phyloP scores from a whole-genome alignment of 768 basidiomycete genomes.

The Mycena galopus region DNA sequence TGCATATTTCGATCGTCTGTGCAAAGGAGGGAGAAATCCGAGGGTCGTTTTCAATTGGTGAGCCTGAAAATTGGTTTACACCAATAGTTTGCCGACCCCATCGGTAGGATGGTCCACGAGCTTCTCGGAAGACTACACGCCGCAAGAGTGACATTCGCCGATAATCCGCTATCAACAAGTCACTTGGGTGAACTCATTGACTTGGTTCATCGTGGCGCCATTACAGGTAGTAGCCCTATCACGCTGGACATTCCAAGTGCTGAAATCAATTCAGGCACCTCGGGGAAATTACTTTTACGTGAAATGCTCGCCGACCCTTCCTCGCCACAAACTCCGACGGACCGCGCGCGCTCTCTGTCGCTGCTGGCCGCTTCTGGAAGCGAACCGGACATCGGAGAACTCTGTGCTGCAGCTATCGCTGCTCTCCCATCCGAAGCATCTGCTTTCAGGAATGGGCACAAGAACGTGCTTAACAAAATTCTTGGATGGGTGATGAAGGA shows the following conservation, averaged over 20 bases:
- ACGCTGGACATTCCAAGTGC: not conserved
- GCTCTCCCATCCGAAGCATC: constrained; percentile 76
- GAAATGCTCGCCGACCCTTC: constrained; percentile 70
- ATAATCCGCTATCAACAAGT: constrained; percentile 69
- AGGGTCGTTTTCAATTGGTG: constrained; percentile 90
- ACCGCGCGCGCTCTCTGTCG: constrained; percentile 50
- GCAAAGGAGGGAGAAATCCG: constrained; percentile 69
- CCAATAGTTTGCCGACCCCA: not conserved
- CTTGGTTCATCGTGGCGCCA: constrained; percentile 70
- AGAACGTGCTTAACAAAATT: constrained; percentile 84
- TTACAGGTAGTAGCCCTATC: constrained; percentile 73
- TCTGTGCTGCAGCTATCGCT: constrained; percentile 76
- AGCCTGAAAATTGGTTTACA: constrained; percentile 23
- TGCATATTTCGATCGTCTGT: constrained; percentile 83
- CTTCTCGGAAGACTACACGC: constrained; percentile 82
- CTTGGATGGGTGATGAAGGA: constrained; percentile 89
- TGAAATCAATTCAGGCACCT: constrained; percentile 65
- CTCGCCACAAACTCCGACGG: constrained; percentile 58
- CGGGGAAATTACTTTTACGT: constrained; percentile 83
- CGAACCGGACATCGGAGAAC: constrained; percentile 56
- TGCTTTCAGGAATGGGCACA: constrained; percentile 75
- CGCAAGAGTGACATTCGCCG: constrained; percentile 64
- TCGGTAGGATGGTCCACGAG: constrained; percentile 90
- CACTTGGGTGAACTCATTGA: constrained; percentile 86
- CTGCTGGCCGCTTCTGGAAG: constrained; percentile 38